phyloP scores from a whole-genome alignment of 108 stramenopile species.

The Mayamaea pseudoterrestris region DNA sequence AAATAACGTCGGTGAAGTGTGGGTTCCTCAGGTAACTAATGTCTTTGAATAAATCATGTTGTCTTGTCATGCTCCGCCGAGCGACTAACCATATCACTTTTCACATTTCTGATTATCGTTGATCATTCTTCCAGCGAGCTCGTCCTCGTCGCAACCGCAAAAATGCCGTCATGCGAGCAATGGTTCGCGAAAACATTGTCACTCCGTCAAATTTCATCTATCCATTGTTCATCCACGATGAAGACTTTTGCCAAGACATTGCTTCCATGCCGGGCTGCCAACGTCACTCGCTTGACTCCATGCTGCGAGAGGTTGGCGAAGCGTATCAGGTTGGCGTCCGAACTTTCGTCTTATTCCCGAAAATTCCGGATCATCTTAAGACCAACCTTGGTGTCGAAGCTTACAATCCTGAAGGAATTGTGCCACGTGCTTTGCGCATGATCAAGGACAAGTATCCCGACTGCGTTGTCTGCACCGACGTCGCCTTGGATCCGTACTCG shows the following conservation, averaged over 20 bases:
- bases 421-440: constrained; percentile 88
- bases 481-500: constrained; percentile 96
- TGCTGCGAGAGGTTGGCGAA: constrained; percentile 89
- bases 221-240: constrained; percentile 97
- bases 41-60: not conserved
- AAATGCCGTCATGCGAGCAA: constrained; percentile 77
- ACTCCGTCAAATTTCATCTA: constrained; percentile 94
- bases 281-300: constrained; percentile 74
- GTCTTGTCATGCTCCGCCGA: not conserved
- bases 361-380: constrained; percentile 90
- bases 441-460: constrained; percentile 90
- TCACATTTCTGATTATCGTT: not conserved
- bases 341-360: constrained; percentile 92
- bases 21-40: constrained; percentile 58
- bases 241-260: constrained; percentile 72
- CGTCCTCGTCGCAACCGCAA: constrained; percentile 95
- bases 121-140: constrained; percentile 29
- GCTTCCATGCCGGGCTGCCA: constrained; percentile 92
- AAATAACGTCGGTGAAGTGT: constrained; percentile 68
- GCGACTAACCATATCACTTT: not conserved
- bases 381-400: constrained; percentile 92
- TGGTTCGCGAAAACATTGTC: constrained; percentile 95
- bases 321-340: constrained; percentile 77
- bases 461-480: constrained; percentile 86
- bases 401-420: constrained; percentile 95